phyloP scores from a whole-genome alignment of 805 yeast species.

The Sugiyamaella chiloensis region DNA sequence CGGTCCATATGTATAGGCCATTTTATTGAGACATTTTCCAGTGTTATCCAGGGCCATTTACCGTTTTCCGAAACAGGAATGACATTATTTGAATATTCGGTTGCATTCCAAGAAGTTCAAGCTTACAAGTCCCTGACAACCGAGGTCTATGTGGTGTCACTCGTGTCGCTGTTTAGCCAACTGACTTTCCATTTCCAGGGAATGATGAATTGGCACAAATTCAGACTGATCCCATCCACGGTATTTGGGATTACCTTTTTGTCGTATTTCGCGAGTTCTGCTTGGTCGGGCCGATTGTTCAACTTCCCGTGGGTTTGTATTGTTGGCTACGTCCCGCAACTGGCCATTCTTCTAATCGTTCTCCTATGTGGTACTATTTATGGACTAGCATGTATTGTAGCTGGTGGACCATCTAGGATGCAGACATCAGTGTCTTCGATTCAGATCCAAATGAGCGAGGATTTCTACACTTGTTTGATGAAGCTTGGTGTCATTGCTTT shows the following conservation, averaged over 20 bases:
- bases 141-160: slow-evolving; percentile 49
- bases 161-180: slow-evolving; percentile 58
- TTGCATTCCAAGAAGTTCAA: slow-evolving; percentile 72
- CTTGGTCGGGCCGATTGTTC: slow-evolving; percentile 41
- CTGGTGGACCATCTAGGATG: slow-evolving; percentile 42
- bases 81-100: slow-evolving; percentile 70
- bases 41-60: slow-evolving; percentile 52
- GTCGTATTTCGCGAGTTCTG: slow-evolving; percentile 42
- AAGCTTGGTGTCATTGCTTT: slow-evolving; percentile 61
- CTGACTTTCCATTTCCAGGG: slow-evolving; percentile 62
- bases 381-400: slow-evolving; percentile 55
- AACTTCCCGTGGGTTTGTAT: slow-evolving; percentile 55
- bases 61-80: slow-evolving; percentile 66
- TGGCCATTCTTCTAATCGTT: slow-evolving; percentile 51
- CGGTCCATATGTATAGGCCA: slow-evolving; percentile 57
- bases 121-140: slow-evolving; percentile 48
- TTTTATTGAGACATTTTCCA: slow-evolving; percentile 62
- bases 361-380: slow-evolving; percentile 53
- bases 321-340: slow-evolving; percentile 65
- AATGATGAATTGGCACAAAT: slow-evolving; percentile 48
- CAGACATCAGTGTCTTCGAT: slow-evolving; percentile 37
- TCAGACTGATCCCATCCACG: slow-evolving; percentile 62
- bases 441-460: slow-evolving; percentile 47
- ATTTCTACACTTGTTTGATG: slow-evolving; percentile 60
- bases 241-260: slow-evolving; percentile 54